Base-by-base conservation (phyloP, 2,329 filamentous ascomycete genomes). In the Pyrenophora tritici-repentis region DNA sequence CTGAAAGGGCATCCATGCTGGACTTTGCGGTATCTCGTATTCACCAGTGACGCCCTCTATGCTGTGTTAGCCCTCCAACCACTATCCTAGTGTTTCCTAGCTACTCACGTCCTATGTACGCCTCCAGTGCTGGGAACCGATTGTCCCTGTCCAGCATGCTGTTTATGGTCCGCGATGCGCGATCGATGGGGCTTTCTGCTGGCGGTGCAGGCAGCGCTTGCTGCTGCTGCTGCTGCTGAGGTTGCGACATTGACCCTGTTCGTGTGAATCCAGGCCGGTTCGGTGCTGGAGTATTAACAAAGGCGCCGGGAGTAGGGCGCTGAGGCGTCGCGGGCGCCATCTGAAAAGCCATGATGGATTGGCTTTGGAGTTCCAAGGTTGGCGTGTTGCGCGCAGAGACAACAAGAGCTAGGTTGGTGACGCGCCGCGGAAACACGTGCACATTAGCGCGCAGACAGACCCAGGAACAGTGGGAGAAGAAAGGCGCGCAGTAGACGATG, bases 1-100 rank as follows among this genome's bases (percentile, higher is more conserved):
- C 70, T 96, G 89, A 71, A 97, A 99, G 1, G 94, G 94, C 35
- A 89, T 86, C 89, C 91, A 94, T 55, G 91, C 83, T 61, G 81
- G 75, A 48, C 79, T 79, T 32, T 73, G 77, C 35, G 89, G 84
- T 41, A 96, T 78, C 64, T 97, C 91, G 76, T 97, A 97, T 59
- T 96, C 91, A 65, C 90, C 93, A 4, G 92, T 96, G 59, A 89
- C 86, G 58, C 94, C 91, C 78, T 92, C 90, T 95, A 63, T 48
- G 58, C 45, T 59, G 56, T 10, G 63, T 78, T 62, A 74, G 68
- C 56, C 55, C 61, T 34, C 34, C 35, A 12, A 24, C 39, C 29
- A 40, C 17, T 37, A 31, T 24, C 3, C 40, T 14, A 12, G 18
- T 35, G 33, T 34, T 24, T 3, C 14, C 26, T 12, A 26, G 26